Base-by-base conservation (phyloP, 176 grass and related monocot species). In the Lolium multiflorum region DNA sequence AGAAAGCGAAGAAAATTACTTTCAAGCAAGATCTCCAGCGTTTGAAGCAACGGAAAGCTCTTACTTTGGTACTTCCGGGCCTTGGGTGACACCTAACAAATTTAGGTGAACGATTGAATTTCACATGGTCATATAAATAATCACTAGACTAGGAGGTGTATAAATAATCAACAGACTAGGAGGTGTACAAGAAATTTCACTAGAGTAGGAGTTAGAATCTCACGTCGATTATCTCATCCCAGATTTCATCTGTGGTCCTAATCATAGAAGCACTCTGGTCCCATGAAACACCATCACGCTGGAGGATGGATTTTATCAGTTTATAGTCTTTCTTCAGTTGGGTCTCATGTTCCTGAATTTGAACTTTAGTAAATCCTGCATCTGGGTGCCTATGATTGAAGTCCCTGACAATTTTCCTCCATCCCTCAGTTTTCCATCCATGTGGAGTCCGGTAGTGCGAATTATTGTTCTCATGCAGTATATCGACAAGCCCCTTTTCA, bases 201-300 rank as follows among this genome's bases (percentile, higher is more conserved):
- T 17, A 44, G 16, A 67, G 17, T 54, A 38, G 18, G 28, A 82
- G 18, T 79, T 46, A 48, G 25, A 64, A 35, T 60, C 81, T 87
- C 66, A 91, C 89, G 3, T 91, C 89, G 1, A 91, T 87, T 60
- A 91, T 87, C 57, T 91, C 89, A 83, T 91, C 89, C 84, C 89
- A 91, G 38, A 87, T 84, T 80, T 91, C 85, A 80, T 91, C 89
- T 68, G 89, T 87, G 1, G 81, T 67, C 43, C 38, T 87, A 67
- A 91, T 79, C 89, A 91, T 91, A 59, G 75, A 91, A 13, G 89
- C 68, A 87, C 26, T 80, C 75, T 83, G 81, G 68, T 91, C 89
- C 80, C 89, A 91, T 28, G 85, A 84, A 79, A 91, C 81, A 38
- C 81, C 85, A 51, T 83, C 75, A 0, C 81, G 85, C 85, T 87